Evolutionary conservation across 108 stramenopile genomes (phyloP), one percentile per base, ranked within the genome.

Genomic region (Nitzschia sp.): DNA sequence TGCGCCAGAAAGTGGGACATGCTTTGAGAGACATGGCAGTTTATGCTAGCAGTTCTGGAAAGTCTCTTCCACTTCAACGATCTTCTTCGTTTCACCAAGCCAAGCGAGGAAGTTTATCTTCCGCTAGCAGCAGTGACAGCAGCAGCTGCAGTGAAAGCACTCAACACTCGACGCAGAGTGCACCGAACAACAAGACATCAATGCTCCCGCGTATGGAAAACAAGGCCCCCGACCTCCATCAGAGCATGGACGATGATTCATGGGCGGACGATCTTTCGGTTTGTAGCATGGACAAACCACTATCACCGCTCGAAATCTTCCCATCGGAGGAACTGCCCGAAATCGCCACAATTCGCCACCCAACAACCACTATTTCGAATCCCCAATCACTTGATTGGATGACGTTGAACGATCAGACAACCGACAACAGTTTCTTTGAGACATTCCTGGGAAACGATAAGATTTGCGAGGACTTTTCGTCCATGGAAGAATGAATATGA

Each of bases 21-120:
- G 78, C 78, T 0, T 49, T 79, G 11, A 66, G 78, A 45, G 78
- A 72, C 62, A 24, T 69, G 29, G 64, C 65, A n/a, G n/a, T n/a
- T n/a, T n/a, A n/a, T n/a, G 61, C 61, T 2, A 19, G 11, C 21
- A 9, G 21, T 51, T 51, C 21, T 17, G 49, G 49, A 51, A 42
- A n/a, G n/a, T n/a, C n/a, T n/a, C n/a, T n/a, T n/a, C n/a, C n/a
- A n/a, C 13, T 42, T 42, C 38, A 13, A n/a, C 6, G 38, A 42
- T 9, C 9, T 13, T 42, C 38, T 6, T 9, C 6, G 6, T 42
- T 42, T 42, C 38, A 13, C 9, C 9, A 42, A 9, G 38, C 38
- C 13, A 42, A 42, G 13, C 6, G 38, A 13, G 38, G 38, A 13
- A 42, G 38, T 42, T 9, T 42, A 6, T 9, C 9, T 13, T 42